phyloP scores from a whole-genome alignment of 2,329 filamentous ascomycete species.

The Ascochyta rabiei region DNA sequence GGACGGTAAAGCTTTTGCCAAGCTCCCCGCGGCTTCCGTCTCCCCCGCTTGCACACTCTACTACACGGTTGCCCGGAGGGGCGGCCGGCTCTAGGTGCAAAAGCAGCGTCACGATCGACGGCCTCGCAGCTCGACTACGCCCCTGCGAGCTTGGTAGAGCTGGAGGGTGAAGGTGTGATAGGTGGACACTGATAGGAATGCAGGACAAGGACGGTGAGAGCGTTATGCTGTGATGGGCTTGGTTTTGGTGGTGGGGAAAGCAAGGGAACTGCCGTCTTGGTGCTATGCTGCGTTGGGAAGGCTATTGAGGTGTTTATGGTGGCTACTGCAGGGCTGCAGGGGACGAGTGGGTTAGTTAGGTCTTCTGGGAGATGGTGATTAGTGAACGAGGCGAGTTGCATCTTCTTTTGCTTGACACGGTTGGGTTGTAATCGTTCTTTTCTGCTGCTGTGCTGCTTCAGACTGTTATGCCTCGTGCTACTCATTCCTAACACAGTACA shows the following conservation, averaged over 20 bases:
- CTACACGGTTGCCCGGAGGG: neutral
- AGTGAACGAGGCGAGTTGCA: too few species aligned
- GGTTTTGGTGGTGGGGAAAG: neutral
- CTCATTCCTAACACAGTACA: neutral
- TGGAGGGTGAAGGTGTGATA: neutral
- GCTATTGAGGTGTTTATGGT: slow-evolving; percentile 1
- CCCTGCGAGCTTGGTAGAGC: neutral
- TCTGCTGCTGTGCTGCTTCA: neutral
- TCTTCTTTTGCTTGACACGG: neutral
- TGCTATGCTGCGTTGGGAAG: neutral
- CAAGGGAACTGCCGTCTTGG: slow-evolving; percentile 3
- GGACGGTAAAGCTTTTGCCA: neutral
- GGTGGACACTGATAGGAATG: neutral
- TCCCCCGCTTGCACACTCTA: slow-evolving; percentile 5
- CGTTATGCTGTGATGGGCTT: neutral
- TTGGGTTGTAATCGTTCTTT: neutral
- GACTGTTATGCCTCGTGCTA: neutral
- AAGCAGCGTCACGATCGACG: slow-evolving; percentile 9
- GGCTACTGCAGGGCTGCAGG: slow-evolving; percentile 1
- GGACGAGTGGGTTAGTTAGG: neutral
- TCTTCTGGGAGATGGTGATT: neutral
- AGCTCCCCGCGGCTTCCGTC: neutral
- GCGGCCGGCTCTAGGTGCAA: neutral
- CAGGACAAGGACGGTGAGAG: neutral
- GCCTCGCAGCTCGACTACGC: neutral